Evolutionary conservation across 257 asterid genomes (phyloP), one percentile per base, ranked within the genome.

Genomic region (Penstemon eatonii): DNA sequence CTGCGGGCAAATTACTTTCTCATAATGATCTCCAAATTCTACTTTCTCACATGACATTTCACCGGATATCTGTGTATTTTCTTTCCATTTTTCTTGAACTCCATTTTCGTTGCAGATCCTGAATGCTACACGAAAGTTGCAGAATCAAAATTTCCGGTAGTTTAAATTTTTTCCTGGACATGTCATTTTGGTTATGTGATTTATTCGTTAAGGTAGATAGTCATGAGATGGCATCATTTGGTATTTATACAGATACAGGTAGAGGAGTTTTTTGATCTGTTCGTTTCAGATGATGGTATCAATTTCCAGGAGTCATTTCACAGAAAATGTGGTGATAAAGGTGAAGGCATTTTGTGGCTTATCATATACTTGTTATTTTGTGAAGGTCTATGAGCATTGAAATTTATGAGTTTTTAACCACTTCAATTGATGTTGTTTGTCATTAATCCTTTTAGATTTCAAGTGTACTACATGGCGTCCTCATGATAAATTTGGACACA

Each of bases 271-370:
- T 91, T 91, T 75, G 69, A 80, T 71, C 60, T 87, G 82, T 91
- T 87, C 78, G 80, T 89, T 78, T 94, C 97, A 45, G 88, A 94
- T 65, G 84, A 71, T 40, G 81, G 91, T 71, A 62, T 75, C 63
- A 72, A 56, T 73, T 94, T 94, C 75, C 96, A 76, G 57, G 91
- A 84, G 76, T 77, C 81, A 46, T 94, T 87, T 82, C 97, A 88
- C 73, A 71, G 61, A 66, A 94, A 89, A 72, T 94, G 97, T 75
- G 97, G 96, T 12, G 99, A 94, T 79, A 94, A 87, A 89, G 97
- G 99, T 88, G 79, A 69, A 77, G 72, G 67, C 65, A 74, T 76
- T 65, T 19, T 65, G 38, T 78, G 50, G 63, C 72, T 60, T 73
- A 58, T 59, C 45, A 65, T 58, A 51, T 59, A 43, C 67, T 50